These are phyloP conservation scores for Cryphonectria carpinicola DNA, from an alignment of 2,329 filamentous ascomycete species.

Conservation along the genomic window DNA sequence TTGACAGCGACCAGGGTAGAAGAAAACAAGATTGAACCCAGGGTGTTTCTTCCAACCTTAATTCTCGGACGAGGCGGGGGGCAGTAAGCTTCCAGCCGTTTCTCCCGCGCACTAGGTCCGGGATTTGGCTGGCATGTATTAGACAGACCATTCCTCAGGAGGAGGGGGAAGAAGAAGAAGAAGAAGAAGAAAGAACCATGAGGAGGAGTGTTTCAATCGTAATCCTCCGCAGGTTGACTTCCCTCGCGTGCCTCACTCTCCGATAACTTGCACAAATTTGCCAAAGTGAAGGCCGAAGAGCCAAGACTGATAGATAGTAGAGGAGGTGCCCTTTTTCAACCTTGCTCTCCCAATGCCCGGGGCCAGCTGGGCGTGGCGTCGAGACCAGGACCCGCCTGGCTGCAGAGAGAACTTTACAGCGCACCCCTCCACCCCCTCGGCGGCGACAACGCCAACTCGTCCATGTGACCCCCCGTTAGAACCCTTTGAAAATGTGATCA, in stretches of 20 bases:
- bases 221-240: not conserved
- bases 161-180: not conserved
- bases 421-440: too few species aligned
- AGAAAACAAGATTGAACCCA: not conserved
- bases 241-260: not conserved
- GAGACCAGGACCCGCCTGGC: not conserved
- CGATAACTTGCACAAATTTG: not conserved
- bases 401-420: not conserved
- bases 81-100: not conserved
- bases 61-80: not conserved
- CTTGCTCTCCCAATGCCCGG: too few species aligned
- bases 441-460: too few species aligned
- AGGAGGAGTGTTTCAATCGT: too few species aligned
- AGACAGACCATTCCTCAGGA: not conserved
- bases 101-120: not conserved
- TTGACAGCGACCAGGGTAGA: not conserved
- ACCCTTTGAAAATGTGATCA: not conserved
- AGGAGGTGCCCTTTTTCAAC: not conserved
- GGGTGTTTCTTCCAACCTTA: not conserved
- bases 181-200: too few species aligned
- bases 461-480: too few species aligned
- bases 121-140: not conserved
- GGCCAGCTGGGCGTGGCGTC: not conserved
- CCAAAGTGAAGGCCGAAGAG: not conserved
- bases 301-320: not conserved